Conservation (phyloP, 2,329 filamentous ascomycete species). For the Akanthomyces muscarius region DNA sequence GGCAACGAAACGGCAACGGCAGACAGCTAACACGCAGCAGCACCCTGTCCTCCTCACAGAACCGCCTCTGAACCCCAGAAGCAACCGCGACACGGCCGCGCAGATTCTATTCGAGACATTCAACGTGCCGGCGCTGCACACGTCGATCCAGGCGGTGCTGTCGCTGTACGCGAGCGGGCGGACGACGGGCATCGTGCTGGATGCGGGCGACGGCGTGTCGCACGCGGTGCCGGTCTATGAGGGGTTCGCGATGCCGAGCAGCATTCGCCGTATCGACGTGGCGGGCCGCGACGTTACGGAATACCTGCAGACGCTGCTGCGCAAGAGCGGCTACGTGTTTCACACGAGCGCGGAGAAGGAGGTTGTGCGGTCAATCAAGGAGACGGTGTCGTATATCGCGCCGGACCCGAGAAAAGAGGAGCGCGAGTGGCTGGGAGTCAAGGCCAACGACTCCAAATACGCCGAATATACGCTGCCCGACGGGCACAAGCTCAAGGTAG, state of each 20-base stretch:
- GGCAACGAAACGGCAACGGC: conserved; percentile 14
- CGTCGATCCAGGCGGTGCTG: conserved; percentile 93
- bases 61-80: conserved; percentile 88
- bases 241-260: conserved; percentile 93
- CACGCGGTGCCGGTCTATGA: conserved; percentile 98
- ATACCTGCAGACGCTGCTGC: conserved; percentile 82
- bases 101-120: conserved; percentile 99
- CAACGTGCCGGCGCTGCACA: conserved; percentile 94
- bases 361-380: conserved; percentile 96
- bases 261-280: conserved; percentile 92
- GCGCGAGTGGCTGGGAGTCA: conserved; percentile 85
- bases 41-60: conserved; percentile 96
- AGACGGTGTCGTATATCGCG: conserved; percentile 88
- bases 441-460: conserved; percentile 71
- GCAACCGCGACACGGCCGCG: conserved; percentile 92
- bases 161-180: conserved; percentile 94
- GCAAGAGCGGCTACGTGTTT: conserved; percentile 91
- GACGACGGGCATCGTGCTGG: conserved; percentile 92
- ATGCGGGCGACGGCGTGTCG: conserved; percentile 92
- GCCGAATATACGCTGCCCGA: conserved; percentile 89
- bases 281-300: conserved; percentile 95
- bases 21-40: conserved; percentile 36
- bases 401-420: conserved; percentile 89
- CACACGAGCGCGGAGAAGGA: conserved; percentile 99
- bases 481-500: conserved; percentile 85